phyloP scores from a whole-genome alignment of 83 land plant genomes.

The Larix sibirica region DNA sequence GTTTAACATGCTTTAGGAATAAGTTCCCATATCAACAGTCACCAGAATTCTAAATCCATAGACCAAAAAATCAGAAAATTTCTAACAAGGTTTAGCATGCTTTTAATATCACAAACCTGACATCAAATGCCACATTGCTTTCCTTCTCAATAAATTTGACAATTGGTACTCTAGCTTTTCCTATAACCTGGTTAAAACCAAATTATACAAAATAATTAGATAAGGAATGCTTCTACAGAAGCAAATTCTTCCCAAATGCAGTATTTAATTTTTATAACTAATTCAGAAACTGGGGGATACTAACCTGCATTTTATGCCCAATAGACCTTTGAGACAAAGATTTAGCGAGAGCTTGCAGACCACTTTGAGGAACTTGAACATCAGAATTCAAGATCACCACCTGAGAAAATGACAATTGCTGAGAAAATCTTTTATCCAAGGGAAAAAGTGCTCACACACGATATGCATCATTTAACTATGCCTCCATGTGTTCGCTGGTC shows the following conservation, averaged over 20 bases:
- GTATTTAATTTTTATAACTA: neutral
- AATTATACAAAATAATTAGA: neutral
- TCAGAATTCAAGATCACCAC: conserved; percentile 83
- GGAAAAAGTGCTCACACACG: neutral
- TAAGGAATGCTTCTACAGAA: neutral
- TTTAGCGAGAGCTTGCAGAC: conserved; percentile 79
- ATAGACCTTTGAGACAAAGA: conserved; percentile 59
- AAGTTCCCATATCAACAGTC: neutral
- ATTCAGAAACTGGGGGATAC: neutral
- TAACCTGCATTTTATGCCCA: conserved; percentile 83
- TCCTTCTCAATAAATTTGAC: conserved; percentile 80
- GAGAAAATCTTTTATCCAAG: neutral
- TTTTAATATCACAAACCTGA: conserved; percentile 57
- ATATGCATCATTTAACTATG: neutral
- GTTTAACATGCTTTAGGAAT: neutral
- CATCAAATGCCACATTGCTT: conserved; percentile 91
- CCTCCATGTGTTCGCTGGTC: neutral
- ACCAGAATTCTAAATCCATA: neutral
- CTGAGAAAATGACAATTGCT: conserved; percentile 30
- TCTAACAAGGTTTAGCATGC: neutral
- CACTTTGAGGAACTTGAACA: conserved; percentile 58
- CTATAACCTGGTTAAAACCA: conserved; percentile 69
- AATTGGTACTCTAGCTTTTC: conserved; percentile 92
- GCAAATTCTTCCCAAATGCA: neutral
- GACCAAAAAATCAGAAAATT: neutral